phyloP scores from a whole-genome alignment of 192 early-diverging fungal genomes.

The Mortierella claussenii region DNA sequence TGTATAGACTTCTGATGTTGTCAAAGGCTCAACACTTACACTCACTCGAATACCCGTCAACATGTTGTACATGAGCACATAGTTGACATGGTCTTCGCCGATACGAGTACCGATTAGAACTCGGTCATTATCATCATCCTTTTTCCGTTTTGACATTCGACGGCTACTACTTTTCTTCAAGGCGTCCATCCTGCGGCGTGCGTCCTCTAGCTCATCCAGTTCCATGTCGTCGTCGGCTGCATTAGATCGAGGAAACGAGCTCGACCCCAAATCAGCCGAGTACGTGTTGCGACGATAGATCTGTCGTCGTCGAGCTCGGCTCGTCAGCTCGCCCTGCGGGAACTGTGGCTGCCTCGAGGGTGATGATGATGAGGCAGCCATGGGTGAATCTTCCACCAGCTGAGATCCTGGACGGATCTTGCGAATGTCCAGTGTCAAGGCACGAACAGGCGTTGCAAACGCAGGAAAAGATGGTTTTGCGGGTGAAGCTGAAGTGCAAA shows the following conservation, averaged over 20 bases:
- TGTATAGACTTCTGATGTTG: background rate
- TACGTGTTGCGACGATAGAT: slow-evolving; percentile 58
- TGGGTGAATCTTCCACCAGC: background rate
- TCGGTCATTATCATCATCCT: slow-evolving; percentile 57
- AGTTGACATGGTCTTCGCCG: slow-evolving; percentile 94
- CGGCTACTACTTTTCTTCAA: slow-evolving; percentile 52
- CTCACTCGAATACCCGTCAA: slow-evolving; percentile 94
- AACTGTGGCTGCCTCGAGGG: slow-evolving; percentile 1
- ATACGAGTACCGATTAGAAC: slow-evolving; percentile 86
- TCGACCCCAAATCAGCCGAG: slow-evolving; percentile 53
- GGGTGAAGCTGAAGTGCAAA: background rate
- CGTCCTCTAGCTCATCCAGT: slow-evolving; percentile 57
- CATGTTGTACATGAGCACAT: slow-evolving; percentile 99
- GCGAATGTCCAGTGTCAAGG: background rate
- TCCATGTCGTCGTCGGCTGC: slow-evolving; percentile 58
- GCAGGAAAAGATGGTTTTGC: background rate
- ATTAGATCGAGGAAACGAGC: slow-evolving; percentile 46
- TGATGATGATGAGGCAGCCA: too few species aligned
- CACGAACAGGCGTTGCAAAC: background rate
- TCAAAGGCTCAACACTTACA: too few species aligned
- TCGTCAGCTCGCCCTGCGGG: slow-evolving; percentile 3
- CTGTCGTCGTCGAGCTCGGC: slow-evolving; percentile 14
- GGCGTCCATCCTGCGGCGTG: slow-evolving; percentile 44
- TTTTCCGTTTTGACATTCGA: slow-evolving; percentile 54
- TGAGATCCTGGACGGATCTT: slow-evolving; percentile 1